Percentiles rank a stretch among this genome's conserved stretches.
These are phyloP conservation scores for Viola pubescens DNA, from an alignment of 441 rosid species.

Conservation along the genomic window DNA sequence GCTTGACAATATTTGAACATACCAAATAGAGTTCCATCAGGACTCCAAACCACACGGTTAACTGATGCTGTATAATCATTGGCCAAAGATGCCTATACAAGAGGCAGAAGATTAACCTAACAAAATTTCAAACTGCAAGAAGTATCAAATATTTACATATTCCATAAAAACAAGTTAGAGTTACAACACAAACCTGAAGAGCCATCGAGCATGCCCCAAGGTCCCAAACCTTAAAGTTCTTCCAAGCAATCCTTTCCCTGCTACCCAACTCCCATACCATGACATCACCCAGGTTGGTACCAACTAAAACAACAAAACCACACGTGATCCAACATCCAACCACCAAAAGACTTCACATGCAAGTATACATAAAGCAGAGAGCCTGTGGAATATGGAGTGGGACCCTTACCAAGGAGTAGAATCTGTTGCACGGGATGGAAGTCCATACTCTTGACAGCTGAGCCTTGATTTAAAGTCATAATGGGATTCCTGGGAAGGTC, in stretches of 20 bases:
- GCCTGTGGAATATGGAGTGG: conserved; percentile 7
- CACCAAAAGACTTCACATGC: not conserved
- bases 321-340: conserved; percentile 8
- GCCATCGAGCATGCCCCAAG: conserved; percentile 40
- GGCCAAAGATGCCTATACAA: conserved; percentile 46
- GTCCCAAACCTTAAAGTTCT: conserved; percentile 65
- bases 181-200: conserved; percentile 45
- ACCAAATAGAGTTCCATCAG: conserved; percentile 84
- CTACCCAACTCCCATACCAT: conserved; percentile 70
- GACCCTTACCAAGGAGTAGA: conserved; percentile 57
- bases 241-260: conserved; percentile 48
- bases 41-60: conserved; percentile 84
- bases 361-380: not conserved
- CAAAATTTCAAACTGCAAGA: conserved; percentile 3
- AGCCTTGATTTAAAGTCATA: conserved; percentile 46
- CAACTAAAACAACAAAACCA: conserved; percentile 45
- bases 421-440: conserved; percentile 67
- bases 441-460: conserved; percentile 77
- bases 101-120: conserved; percentile 17
- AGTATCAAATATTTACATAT: conserved; percentile 11
- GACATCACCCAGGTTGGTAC: conserved; percentile 67
- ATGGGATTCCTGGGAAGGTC: conserved; percentile 66
- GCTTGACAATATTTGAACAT: conserved; percentile 13
- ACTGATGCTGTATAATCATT: conserved; percentile 52
- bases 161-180: conserved; percentile 11